These are phyloP conservation scores for Fusarium buharicum DNA, from an alignment of 2,329 filamentous ascomycete genomes.

Conservation along the genomic window DNA sequence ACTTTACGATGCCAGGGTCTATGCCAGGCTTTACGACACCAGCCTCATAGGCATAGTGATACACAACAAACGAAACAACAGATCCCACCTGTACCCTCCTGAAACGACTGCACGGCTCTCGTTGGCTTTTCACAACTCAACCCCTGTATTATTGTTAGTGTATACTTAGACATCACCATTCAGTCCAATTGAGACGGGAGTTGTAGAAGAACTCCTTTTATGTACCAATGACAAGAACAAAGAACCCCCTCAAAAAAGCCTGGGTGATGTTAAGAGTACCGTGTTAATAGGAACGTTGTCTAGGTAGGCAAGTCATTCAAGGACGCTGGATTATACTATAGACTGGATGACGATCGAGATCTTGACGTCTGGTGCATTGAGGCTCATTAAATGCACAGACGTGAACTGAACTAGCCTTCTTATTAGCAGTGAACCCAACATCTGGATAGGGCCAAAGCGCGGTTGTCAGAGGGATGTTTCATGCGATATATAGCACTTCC, in stretches of 20 bases:
- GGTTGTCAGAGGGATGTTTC: slow-evolving; percentile 18
- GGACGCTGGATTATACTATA: neutral
- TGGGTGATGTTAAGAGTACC: too few relatives aligned
- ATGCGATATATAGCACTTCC: slow-evolving; percentile 8
- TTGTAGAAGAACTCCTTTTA: neutral
- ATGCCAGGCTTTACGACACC: slow-evolving; percentile 54
- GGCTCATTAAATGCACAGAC: slow-evolving; percentile 20
- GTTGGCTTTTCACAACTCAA: neutral
- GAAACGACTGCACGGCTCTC: slow-evolving; percentile 2
- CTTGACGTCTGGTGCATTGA: slow-evolving; percentile 1
- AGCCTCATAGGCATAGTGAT: slow-evolving; percentile 27
- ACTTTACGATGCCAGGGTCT: slow-evolving; percentile 60
- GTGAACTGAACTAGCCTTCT: slow-evolving; percentile 2
- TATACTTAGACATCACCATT: neutral
- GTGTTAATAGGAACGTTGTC: too few relatives aligned
- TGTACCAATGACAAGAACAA: neutral
- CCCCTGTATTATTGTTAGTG: neutral
- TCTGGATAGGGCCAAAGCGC: slow-evolving; percentile 6
- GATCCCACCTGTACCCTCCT: slow-evolving; percentile 5
- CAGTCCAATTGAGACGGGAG: neutral
- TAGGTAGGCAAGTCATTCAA: too few relatives aligned
- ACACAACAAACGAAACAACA: slow-evolving; percentile 3
- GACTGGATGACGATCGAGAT: neutral
- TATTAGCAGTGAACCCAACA: slow-evolving; percentile 1
- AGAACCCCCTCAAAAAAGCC: neutral